A percentile compares a stretch with the other conserved stretches of the same genome.
Conservation (phyloP, 805 yeast species). For the Saturnispora dispora region DNA sequence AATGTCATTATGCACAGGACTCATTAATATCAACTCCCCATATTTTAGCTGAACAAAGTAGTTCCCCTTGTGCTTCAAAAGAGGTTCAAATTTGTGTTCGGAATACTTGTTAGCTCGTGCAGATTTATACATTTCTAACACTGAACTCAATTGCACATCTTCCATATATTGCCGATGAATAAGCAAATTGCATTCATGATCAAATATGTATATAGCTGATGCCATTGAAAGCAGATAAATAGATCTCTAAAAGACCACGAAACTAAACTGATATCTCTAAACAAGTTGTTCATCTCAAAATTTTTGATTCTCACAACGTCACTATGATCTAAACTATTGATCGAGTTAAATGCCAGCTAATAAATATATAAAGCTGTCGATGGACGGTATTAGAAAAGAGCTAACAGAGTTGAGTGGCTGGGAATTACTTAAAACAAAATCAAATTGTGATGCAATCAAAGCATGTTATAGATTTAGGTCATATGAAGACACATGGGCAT, state of each 20-base stretch:
- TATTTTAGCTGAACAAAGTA: slow-evolving; percentile 46
- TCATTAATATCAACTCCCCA: slow-evolving; percentile 35
- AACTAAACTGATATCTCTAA: background rate
- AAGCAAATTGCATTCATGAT: slow-evolving; percentile 22
- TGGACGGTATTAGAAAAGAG: slow-evolving; percentile 16
- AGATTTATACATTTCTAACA: slow-evolving; percentile 26
- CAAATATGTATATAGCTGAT: slow-evolving; percentile 29
- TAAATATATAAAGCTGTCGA: slow-evolving; percentile 23
- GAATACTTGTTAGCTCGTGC: slow-evolving; percentile 8
- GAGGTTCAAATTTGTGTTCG: slow-evolving; percentile 8
- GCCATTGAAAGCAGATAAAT: slow-evolving; percentile 19
- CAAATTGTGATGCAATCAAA: slow-evolving; percentile 17
- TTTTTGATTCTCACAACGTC: background rate
- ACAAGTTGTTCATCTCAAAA: background rate
- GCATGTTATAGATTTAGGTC: slow-evolving; percentile 32
- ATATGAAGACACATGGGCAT: slow-evolving; percentile 60
- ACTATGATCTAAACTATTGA: background rate
- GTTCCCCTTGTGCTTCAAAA: slow-evolving; percentile 39
- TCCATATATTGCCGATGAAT: slow-evolving; percentile 29
- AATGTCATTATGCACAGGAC: slow-evolving; percentile 37
- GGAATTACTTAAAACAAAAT: slow-evolving; percentile 1
- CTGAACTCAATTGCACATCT: slow-evolving; percentile 20
- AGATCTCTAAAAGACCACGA: background rate
- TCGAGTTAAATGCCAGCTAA: slow-evolving; percentile 18
- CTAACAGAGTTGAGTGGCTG: slow-evolving; percentile 13